Base-by-base conservation (phyloP, 2,329 filamentous ascomycete genomes). In the Apiospora rasikravindrae region DNA sequence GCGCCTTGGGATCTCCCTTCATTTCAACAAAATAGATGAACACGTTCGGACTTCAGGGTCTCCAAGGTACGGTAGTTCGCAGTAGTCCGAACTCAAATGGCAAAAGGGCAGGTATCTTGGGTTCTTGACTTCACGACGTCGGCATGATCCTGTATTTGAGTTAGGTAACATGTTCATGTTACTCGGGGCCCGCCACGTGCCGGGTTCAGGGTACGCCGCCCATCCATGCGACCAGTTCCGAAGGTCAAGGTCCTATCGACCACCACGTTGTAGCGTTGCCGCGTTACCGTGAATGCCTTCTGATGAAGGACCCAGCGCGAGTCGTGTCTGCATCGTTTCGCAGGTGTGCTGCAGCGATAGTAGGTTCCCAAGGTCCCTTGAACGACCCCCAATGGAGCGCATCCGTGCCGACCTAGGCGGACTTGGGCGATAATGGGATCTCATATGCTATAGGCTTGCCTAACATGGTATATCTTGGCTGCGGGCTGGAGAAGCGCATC, bases 1-100 rank as follows among this genome's bases (percentile, higher is more conserved):
- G 24, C 19, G 13, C 14, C 66, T 44, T 68, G 14, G 40, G n/a
- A 19, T 68, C 66, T n/a, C 26, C 40, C 14, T 68, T 47, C 66
- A 78, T 45, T 77, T 77, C 68, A 76, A 69, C 19, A 44, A 37
- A 37, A 49, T 26, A 71, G 51, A 37, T 22, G 33, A 24, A 11
- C 3, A 13, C 57, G 10, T 14, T 40, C 29, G 19, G 33, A 24
- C 8, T 37, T 37, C 22, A 13, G 57, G 19, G 40, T 64, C 29
- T 33, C 57, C 33, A 37, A 64, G 57, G 33, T 13, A n/a, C 1
- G 4, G 14, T 64, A n/a, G 29, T n/a, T 24, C 57, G 19, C 57
- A 64, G 29, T 64, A 64, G 33, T 11, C 22, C 51, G 10, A 64
- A 40, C 57, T 64, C 57, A 37, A 40, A 64, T n/a, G 7, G 1